phyloP scores from a whole-genome alignment of 2,329 filamentous ascomycete species.

The Cercospora sp. region DNA sequence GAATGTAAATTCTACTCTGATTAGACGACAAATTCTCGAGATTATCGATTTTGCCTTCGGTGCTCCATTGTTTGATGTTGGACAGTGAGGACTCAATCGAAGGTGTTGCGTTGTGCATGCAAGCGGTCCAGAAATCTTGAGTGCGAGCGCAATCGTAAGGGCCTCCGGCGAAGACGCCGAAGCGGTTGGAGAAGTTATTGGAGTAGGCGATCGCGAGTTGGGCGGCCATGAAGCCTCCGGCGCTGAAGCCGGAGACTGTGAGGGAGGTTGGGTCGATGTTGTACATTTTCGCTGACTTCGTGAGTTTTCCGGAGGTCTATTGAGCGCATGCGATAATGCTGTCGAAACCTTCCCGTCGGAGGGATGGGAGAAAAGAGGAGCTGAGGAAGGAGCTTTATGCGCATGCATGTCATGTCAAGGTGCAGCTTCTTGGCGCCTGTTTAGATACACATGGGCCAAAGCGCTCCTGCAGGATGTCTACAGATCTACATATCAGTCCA shows the following conservation, averaged over 20 bases:
- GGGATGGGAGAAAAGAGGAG: neutral
- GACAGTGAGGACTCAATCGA: neutral
- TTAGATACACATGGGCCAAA: neutral
- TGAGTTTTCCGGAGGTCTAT: neutral
- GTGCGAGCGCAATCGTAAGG: slow-evolving; percentile 21
- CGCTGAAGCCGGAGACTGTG: slow-evolving; percentile 21
- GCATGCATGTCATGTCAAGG: neutral
- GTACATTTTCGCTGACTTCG: slow-evolving; percentile 2
- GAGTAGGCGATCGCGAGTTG: slow-evolving; percentile 22
- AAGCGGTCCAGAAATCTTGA: slow-evolving; percentile 11
- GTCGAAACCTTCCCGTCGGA: neutral
- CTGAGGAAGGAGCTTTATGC: neutral
- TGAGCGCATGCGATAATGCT: neutral
- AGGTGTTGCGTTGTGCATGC: slow-evolving; percentile 13
- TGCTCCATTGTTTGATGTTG: slow-evolving; percentile 13
- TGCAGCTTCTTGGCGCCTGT: neutral
- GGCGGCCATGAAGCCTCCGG: slow-evolving; percentile 21
- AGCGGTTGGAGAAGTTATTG: slow-evolving; percentile 3
- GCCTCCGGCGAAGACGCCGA: slow-evolving; percentile 18
- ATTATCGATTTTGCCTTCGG: slow-evolving; percentile 2
- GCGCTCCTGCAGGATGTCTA: neutral
- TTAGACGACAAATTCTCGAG: neutral
- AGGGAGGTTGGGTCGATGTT: slow-evolving; percentile 13
- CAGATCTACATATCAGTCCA: slow-evolving; percentile 28
- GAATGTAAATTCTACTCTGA: neutral